A percentile compares a stretch with the other conserved stretches of the same genome.
phyloP scores from a whole-genome alignment of 257 asterid genomes.

The Solanum ossicruentum region DNA sequence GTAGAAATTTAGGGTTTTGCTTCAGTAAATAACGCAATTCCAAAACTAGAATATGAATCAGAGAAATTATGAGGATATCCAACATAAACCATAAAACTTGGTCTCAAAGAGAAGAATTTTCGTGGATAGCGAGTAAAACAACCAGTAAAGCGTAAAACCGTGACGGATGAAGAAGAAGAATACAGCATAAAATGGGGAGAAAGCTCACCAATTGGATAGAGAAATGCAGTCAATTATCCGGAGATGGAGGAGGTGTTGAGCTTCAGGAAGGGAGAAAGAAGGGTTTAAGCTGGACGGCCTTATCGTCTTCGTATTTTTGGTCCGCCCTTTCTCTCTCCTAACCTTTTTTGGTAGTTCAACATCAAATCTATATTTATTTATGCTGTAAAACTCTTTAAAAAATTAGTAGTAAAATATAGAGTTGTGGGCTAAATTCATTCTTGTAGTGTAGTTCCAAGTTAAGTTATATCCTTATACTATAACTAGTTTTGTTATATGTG shows the following conservation, averaged over 20 bases:
- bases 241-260: not conserved
- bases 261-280: not conserved
- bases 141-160: not conserved
- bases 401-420: too few relatives aligned
- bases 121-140: not conserved
- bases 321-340: not conserved
- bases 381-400: too few relatives aligned
- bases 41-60: not conserved
- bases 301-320: not conserved
- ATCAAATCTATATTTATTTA: not conserved
- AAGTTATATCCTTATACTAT: too few relatives aligned
- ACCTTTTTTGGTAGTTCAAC: not conserved
- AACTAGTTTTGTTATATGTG: too few relatives aligned
- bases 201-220: not conserved
- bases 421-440: too few relatives aligned
- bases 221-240: not conserved
- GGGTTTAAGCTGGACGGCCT: constrained; percentile 3
- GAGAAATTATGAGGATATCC: not conserved
- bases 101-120: not conserved
- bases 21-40: not conserved
- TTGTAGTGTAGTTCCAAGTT: too few relatives aligned
- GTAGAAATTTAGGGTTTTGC: not conserved
- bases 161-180: not conserved
- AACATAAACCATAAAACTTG: not conserved
- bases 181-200: not conserved